Conservation (phyloP, 2,329 filamentous ascomycete genomes). For the Aspergillus pseudonomiae region DNA sequence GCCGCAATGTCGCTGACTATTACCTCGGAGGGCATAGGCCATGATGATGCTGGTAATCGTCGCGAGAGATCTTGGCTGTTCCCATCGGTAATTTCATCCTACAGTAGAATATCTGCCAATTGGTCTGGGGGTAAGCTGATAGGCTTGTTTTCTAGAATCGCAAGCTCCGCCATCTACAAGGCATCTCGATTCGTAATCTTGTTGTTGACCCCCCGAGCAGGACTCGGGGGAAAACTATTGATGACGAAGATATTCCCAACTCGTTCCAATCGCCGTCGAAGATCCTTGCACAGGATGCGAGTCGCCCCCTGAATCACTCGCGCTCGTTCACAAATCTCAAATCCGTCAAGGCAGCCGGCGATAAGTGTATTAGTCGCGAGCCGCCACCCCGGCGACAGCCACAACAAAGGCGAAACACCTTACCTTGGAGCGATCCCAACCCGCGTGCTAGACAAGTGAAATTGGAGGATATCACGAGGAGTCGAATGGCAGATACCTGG, state of each 20-base stretch:
- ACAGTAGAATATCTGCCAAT: neutral
- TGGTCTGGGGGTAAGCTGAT: conserved; percentile 19
- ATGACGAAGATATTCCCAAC: conserved; percentile 74
- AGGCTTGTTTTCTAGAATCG: conserved; percentile 65
- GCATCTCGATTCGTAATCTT: conserved; percentile 84
- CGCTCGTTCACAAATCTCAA: conserved; percentile 61
- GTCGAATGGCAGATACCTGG: conserved; percentile 81
- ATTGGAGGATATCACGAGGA: conserved; percentile 72
- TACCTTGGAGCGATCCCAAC: conserved; percentile 65
- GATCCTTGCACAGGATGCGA: conserved; percentile 57
- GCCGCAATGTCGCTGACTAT: conserved; percentile 26
- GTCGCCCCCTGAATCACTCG: conserved; percentile 56
- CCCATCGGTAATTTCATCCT: conserved; percentile 47
- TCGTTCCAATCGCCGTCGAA: conserved; percentile 69
- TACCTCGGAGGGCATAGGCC: conserved; percentile 19
- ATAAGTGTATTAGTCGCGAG: conserved; percentile 16
- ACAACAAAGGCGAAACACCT: conserved; percentile 60
- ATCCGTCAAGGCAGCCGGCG: conserved; percentile 17
- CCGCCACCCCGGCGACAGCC: conserved; percentile 24
- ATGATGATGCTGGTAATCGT: conserved; percentile 36
- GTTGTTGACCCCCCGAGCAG: conserved; percentile 63
- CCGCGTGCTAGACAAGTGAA: conserved; percentile 69
- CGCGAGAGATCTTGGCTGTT: conserved; percentile 56
- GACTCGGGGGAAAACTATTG: conserved; percentile 64
- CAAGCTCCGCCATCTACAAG: conserved; percentile 82